phyloP scores from a whole-genome alignment of 108 stramenopile genomes.

The Nitzschia palea region DNA sequence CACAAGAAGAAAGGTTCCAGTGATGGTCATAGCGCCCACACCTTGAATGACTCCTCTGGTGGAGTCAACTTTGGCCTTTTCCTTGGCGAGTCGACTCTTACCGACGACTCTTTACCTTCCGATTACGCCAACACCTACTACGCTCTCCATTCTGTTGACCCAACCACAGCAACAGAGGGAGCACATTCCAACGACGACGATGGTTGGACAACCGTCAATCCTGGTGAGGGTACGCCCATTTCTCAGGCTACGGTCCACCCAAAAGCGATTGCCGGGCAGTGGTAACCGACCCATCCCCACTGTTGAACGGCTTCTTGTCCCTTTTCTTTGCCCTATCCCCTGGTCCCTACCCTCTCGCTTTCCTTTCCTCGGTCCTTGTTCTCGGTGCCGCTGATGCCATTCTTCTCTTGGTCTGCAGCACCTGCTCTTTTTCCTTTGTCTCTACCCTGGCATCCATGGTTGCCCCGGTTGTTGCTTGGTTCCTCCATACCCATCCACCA shows the following conservation, averaged over 20 bases:
- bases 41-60: neutral
- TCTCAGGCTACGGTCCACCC: neutral
- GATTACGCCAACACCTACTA: neutral
- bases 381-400: no score
- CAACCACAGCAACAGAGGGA: neutral
- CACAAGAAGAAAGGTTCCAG: neutral
- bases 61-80: neutral
- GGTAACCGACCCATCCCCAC: no score
- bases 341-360: no score
- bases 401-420: no score
- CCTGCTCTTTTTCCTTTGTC: no score
- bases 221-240: neutral
- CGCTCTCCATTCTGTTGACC: neutral
- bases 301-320: no score
- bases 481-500: no score
- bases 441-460: no score
- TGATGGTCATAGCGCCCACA: neutral
- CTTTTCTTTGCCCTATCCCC: no score
- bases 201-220: neutral
- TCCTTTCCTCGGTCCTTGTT: no score
- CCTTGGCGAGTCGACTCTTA: neutral
- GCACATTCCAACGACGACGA: neutral
- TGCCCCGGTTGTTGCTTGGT: no score
- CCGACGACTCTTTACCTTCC: neutral
- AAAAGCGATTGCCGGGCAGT: neutral